Evolutionary conservation across 1,284 basidiomycete genomes (phyloP).

Genomic region (Omphalotus olearius): DNA sequence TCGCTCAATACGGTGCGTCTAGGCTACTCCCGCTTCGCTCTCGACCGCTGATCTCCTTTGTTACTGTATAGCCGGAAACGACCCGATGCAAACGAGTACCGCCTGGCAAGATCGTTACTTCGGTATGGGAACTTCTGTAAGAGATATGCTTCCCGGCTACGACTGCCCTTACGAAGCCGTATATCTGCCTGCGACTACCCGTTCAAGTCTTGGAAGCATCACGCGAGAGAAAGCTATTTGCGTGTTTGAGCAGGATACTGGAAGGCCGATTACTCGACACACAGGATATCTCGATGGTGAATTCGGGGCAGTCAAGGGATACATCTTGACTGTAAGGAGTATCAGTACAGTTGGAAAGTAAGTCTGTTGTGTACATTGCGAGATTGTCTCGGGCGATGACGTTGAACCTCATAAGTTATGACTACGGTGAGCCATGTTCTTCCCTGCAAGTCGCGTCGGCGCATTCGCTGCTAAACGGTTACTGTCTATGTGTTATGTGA

Average conservation of each 20-base stretch:
- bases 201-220: conserved; percentile 38
- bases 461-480: not conserved
- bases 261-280: conserved; percentile 56
- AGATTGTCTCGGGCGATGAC: not conserved
- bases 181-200: conserved; percentile 54
- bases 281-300: conserved; percentile 46
- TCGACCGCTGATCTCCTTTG: not conserved
- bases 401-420: conserved; percentile 35
- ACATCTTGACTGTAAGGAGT: conserved; percentile 51
- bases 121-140: conserved; percentile 55
- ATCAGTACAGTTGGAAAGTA: conserved; percentile 62
- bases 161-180: conserved; percentile 63
- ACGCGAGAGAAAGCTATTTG: conserved; percentile 52
- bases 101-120: conserved; percentile 66
- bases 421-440: conserved; percentile 38
- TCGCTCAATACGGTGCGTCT: conserved; percentile 56
- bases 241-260: conserved; percentile 59
- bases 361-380: conserved; percentile 21
- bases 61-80: conserved; percentile 44
- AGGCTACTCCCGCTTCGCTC: not conserved
- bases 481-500: conserved; percentile 1
- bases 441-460: not conserved
- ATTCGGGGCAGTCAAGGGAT: conserved; percentile 57
- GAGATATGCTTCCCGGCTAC: conserved; percentile 57
- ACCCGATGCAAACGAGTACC: conserved; percentile 59